Evolutionary conservation across 495 filamentous ascomycete genomes (phyloP), one percentile per base, ranked within the genome.

Genomic region (Aspergillus sparsus): DNA sequence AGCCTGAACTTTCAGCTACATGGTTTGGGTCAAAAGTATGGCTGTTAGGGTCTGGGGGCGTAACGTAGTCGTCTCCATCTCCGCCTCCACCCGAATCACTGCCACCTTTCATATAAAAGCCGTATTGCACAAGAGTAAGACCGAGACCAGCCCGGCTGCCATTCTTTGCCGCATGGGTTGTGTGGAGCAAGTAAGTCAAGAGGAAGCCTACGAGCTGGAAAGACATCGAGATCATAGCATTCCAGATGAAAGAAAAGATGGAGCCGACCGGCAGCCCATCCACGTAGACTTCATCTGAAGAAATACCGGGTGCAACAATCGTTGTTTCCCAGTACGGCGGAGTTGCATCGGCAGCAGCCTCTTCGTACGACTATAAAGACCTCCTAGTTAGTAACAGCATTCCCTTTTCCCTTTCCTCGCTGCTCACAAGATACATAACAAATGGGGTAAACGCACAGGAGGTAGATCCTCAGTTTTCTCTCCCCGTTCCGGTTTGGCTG

Each of bases 321-420:
- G 94, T 97, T 15, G 93, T 98, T 76, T 98, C 94, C 94, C 94
- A 98, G 73, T 98, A 98, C 3, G 95, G 94, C 0, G 94, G 94
- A 37, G 94, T 92, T 18, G 93, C 91, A 76, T 98, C 94, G 15
- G 93, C 93, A 9, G 94, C 94, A 7, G 94, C 94, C 86, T 97
- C 92, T 82, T 98, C 95, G 77, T 98, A 98, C 18, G 93, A 91
- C 92, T 98, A 68, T 10, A 67, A 21, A 60, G 54, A 49, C 36
- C 34, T 11, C 52, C 55, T 8, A 63, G 58, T 47, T 15, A 57
- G 13, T 50, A 57, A 41, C 44, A 6, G 18, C n/a, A 41, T 42
- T 15, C 13, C 18, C 37, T 45, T 8, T 36, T 16, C 36, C 39
- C 18, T 35, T 45, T 8, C 45, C 18, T 33, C 39, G 36, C 21